phyloP scores from a whole-genome alignment of 2,329 filamentous ascomycete genomes.

The Pyricularia sp. region DNA sequence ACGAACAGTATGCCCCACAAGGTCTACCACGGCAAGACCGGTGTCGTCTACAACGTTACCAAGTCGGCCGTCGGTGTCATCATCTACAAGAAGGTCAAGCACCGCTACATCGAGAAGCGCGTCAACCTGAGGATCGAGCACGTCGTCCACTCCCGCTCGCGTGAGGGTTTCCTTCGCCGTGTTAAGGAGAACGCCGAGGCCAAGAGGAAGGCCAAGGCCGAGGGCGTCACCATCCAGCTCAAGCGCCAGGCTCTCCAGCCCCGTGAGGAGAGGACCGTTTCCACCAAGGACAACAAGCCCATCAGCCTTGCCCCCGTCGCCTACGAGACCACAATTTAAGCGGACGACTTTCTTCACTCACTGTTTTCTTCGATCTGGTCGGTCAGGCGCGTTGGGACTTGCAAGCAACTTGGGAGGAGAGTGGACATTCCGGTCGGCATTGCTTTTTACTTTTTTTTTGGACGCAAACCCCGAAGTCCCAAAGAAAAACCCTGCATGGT shows the following conservation, averaged over 20 bases:
- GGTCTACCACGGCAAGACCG: conserved; percentile 99
- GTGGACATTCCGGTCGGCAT: conserved; percentile 1
- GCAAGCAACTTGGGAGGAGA: not conserved
- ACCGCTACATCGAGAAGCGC: conserved; percentile 99
- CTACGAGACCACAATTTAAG: conserved; percentile 98
- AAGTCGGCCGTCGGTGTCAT: conserved; percentile 97
- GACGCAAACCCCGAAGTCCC: not conserved
- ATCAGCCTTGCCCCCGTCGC: conserved; percentile 38
- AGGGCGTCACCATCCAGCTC: conserved; percentile 79
- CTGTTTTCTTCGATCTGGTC: conserved; percentile 23
- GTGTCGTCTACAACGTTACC: conserved; percentile 98
- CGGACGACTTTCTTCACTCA: conserved; percentile 16
- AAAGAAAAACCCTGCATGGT: not conserved
- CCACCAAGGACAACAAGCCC: conserved; percentile 18
- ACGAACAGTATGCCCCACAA: conserved; percentile 85
- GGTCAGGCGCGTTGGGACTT: conserved; percentile 1
- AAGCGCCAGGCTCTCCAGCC: conserved; percentile 83
- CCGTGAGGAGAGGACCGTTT: conserved; percentile 60
- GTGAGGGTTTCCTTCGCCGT: conserved; percentile 91
- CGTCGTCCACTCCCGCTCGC: conserved; percentile 85
- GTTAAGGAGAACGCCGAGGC: conserved; percentile 94
- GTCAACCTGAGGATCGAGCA: conserved; percentile 99
- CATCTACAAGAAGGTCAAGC: conserved; percentile 98
- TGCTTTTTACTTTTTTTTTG: conserved; percentile 1
- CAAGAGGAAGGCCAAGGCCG: conserved; percentile 86